phyloP scores from a whole-genome alignment of 208 protist genomes.

The Trypanosoma cruzi region DNA sequence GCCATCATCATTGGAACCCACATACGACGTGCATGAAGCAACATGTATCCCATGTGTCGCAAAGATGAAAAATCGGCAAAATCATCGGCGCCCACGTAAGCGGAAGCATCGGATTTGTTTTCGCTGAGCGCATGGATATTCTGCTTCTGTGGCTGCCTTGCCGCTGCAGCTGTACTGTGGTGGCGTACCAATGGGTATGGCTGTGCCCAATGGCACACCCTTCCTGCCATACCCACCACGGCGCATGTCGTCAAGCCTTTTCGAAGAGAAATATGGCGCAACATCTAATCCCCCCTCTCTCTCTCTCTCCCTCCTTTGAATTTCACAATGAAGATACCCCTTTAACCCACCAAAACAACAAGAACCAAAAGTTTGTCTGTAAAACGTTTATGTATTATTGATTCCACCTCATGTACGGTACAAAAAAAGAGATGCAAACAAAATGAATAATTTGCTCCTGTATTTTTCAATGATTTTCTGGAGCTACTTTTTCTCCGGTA shows the following conservation, averaged over 20 bases:
- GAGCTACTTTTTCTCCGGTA: too few relatives aligned
- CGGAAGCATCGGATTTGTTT: slow-evolving; percentile 64
- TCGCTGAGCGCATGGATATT: slow-evolving; percentile 55
- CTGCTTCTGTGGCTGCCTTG: background rate
- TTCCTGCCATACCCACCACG: background rate
- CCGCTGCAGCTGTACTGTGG: slow-evolving; percentile 12
- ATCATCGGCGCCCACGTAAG: slow-evolving; percentile 52
- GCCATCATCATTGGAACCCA: slow-evolving; percentile 63
- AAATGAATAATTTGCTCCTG: too few relatives aligned
- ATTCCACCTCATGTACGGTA: too few relatives aligned
- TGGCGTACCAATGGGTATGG: slow-evolving; percentile 3
- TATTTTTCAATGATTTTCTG: too few relatives aligned
- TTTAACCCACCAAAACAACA: too few relatives aligned
- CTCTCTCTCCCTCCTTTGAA: slow-evolving; percentile 1
- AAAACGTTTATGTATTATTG: background rate
- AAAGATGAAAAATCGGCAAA: slow-evolving; percentile 57
- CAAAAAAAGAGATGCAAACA: too few relatives aligned
- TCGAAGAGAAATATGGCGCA: slow-evolving; percentile 4
- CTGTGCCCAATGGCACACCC: background rate
- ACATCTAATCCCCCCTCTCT: slow-evolving; percentile 12
- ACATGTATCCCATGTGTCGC: slow-evolving; percentile 54
- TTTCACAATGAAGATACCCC: too few relatives aligned
- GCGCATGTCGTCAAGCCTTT: background rate
- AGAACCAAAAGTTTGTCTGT: background rate
- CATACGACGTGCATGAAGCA: slow-evolving; percentile 66